Conservation (phyloP, 2,329 filamentous ascomycete species). For the Aspergillus quadricinctus region DNA sequence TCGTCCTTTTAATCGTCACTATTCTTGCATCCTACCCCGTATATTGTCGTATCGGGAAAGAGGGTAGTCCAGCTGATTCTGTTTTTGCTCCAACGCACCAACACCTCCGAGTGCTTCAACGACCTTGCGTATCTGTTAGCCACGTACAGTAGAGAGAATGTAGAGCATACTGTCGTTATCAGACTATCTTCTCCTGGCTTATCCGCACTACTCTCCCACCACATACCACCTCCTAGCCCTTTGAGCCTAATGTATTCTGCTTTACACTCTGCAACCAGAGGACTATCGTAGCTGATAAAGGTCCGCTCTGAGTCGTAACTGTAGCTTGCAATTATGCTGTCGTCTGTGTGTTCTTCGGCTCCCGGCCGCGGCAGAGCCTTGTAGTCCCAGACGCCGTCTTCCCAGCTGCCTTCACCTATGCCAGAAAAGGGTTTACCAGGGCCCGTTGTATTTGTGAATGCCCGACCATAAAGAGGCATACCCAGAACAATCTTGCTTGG, state of each 20-base stretch:
- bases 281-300: constrained; percentile 74
- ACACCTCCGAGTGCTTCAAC: constrained; percentile 26
- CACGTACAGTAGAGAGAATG: neutral
- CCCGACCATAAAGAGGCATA: constrained; percentile 86
- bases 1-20: too few relatives aligned
- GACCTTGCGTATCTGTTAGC: constrained; percentile 13
- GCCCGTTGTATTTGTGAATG: constrained; percentile 74
- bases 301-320: constrained; percentile 61
- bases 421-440: constrained; percentile 66
- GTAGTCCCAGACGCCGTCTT: constrained; percentile 81
- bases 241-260: constrained; percentile 63
- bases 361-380: constrained; percentile 72
- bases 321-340: constrained; percentile 62
- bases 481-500: constrained; percentile 75
- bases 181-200: constrained; percentile 35
- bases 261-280: constrained; percentile 64
- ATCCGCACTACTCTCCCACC: constrained; percentile 87
- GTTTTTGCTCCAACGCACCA: constrained; percentile 39
- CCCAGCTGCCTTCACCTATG: constrained; percentile 75
- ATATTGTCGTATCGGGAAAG: constrained; percentile 51
- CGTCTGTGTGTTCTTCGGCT: constrained; percentile 57
- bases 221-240: constrained; percentile 84
- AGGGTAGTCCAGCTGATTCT: constrained; percentile 51
- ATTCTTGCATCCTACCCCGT: too few relatives aligned
- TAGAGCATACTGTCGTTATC: constrained; percentile 56